Evolutionary conservation across 306 rosid genomes (phyloP).

Genomic region (Canavalia gladiata): DNA sequence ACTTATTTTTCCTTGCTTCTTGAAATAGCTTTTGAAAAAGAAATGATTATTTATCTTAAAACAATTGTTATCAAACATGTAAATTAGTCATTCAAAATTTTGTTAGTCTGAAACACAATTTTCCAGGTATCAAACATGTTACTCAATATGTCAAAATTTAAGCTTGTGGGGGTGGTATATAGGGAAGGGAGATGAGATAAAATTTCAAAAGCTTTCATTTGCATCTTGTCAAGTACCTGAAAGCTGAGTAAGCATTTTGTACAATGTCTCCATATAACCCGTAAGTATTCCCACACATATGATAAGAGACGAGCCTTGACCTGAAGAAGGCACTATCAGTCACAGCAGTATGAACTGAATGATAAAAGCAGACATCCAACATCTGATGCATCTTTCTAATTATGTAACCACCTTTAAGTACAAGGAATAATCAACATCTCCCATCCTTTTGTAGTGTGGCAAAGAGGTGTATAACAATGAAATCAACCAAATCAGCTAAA

Average conservation of each 20-base stretch:
- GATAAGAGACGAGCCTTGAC: constrained; percentile 95
- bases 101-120: constrained; percentile 5
- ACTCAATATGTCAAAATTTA: constrained; percentile 18
- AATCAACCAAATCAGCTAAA: neutral
- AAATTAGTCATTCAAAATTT: neutral
- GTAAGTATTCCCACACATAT: constrained; percentile 94
- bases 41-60: neutral
- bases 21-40: neutral
- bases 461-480: constrained; percentile 14
- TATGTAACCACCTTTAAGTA: neutral
- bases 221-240: constrained; percentile 71
- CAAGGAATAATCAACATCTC: constrained; percentile 23
- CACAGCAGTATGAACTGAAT: constrained; percentile 46
- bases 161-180: constrained; percentile 12
- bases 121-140: constrained; percentile 31
- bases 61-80: neutral
- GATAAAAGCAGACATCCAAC: constrained; percentile 18
- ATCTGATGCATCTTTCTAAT: constrained; percentile 30
- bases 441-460: constrained; percentile 26
- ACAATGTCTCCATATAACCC: constrained; percentile 89
- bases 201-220: constrained; percentile 38
- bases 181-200: neutral
- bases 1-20: neutral
- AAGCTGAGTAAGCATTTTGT: constrained; percentile 93
- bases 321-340: constrained; percentile 63